Base-by-base conservation (phyloP, 2,329 filamentous ascomycete species). In the Fusarium nematophilum region DNA sequence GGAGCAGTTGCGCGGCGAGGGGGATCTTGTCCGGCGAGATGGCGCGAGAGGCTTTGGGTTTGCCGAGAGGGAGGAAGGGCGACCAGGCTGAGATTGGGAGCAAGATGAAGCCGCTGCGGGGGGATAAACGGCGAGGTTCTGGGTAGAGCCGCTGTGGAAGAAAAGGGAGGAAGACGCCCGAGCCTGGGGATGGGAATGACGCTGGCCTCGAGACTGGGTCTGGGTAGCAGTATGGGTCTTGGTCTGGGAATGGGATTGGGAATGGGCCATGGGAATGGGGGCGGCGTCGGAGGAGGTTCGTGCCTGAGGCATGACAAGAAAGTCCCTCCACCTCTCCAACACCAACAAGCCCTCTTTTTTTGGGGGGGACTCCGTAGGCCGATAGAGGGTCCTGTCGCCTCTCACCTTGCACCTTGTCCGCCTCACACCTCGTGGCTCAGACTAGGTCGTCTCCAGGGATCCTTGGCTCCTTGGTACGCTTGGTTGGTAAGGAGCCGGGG, bases 201-300 rank as follows among this genome's bases (percentile, higher is more conserved):
- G 64, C 39, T 57, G 55, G 53, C 53, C 54, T 64, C 51, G 54
- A 49, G 52, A 54, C 54, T 57, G 62, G 48, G 55, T 43, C 57
- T 50, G 57, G 46, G 49, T 49, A 50, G 18, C 44, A 29, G 49
- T 27, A 27, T 66, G 66, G 64, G 66, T 56, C 64, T 64, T 53
- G 45, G 55, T 59, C 57, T 65, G 65, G 61, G 55, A 66, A 57
- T 64, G 57, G 58, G 64, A 67, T 47, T 62, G 64, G 62, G 64
- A 66, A 66, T 66, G 65, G 64, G 48, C 57, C 58, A 52, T 60
- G 57, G 58, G 55, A 48, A 62, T 64, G 57, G 53, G 66, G 55
- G 45, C 53, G 57, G 42, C 48, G 40, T 38, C 43, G 45, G 59
- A 48, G 42, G 21, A 33, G 25, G 5, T 45, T 51, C 47, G 14